Base-by-base conservation (phyloP, 139 green algal genomes). In the Prasinococcaceae sp. region DNA sequence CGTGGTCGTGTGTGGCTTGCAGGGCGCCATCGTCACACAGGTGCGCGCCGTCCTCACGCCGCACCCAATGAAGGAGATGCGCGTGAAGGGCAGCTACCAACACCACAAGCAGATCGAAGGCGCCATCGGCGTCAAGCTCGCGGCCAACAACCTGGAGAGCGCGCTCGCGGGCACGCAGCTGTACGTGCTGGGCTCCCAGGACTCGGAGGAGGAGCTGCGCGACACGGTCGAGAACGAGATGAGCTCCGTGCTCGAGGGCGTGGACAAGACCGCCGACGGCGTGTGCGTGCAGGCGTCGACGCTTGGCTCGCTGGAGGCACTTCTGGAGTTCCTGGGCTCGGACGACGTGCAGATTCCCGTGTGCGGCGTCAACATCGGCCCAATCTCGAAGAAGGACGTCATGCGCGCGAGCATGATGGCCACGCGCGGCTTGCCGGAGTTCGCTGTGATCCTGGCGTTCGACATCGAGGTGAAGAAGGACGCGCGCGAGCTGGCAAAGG, bases 251-350 rank as follows among this genome's bases (percentile, higher is more conserved):
- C 53, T 79, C 22, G 38, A 23, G 2, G 43, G 28, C 28, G 65
- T 92, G 6, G 81, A 92, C 67, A 84, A 83, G 60, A 70, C 52
- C 5, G 80, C 80, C 24, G 82, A 96, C 69, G 90, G 90, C 28
- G 90, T 98, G 42, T 94, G 78, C 61, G 90, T 98, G 48, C 88
- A 95, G 69, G 90, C 90, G 17, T 88, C 72, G 50, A 98, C 90
- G 10, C 81, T 98, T 56, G 90, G 90, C n/a, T 94, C 86, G 1
- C 78, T 98, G 27, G 90, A 98, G 76, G 90, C 90, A 24, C 75
- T 98, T 49, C 70, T 98, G 26, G 74, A 90, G 30, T 98, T 98
- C 76, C 74, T 98, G 47, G 78, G 74, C 38, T 82, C 73, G 0
- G 47, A 60, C 9, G 84, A 77, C 0, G 84, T 90, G 28, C 63